Evolutionary conservation across 768 basidiomycete species (phyloP), one percentile per base, ranked within the genome.

Genomic region (Auricularia sp.): DNA sequence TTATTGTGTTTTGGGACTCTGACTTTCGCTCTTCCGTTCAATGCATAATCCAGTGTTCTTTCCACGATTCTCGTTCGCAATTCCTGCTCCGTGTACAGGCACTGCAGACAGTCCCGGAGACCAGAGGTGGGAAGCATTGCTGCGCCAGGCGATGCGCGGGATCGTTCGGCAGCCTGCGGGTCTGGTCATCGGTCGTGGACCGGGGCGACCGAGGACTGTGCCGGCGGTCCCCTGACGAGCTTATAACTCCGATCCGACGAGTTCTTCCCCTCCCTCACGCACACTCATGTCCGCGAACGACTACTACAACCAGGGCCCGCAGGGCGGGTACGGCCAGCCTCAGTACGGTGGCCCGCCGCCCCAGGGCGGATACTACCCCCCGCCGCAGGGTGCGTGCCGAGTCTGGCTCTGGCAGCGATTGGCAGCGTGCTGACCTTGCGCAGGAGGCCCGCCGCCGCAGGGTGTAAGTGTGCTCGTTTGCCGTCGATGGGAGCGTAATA

Each of bases 201-300:
- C 21, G 47, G 21, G 39, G 2, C 39, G 39, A 16, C 47, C 47
- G 47, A 51, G 47, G 47, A 42, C 39, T 42, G 47, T 51, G 21
- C 47, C 47, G 47, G 21, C 29, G 29, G 29, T 29, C 18, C 47
- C 47, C 47, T 21, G 47, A 51, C 14, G 21, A 21, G 47, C 47
- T 51, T 51, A 51, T 51, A 51, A 51, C 47, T 51, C 47, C 47
- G 47, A 6, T 51, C 47, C 47, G 47, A 6, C 47, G 1, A 8
- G 8, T 29, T 59, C 29, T 63, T 63, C 51, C 36, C 54, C 64
- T 63, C 36, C 67, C 68, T 65, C 68, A n/a, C 60, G 12, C 51
- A 43, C 34, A 29, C 44, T 16, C 34, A 87, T 88, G 89, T 86
- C 88, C 66, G 87, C 84, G 71, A 84, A 86, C 75, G 88, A 90